Percentiles rank a stretch among this genome's conserved stretches.
phyloP scores from a whole-genome alignment of 1,284 basidiomycete genomes.

The Ustilago trichophora region DNA sequence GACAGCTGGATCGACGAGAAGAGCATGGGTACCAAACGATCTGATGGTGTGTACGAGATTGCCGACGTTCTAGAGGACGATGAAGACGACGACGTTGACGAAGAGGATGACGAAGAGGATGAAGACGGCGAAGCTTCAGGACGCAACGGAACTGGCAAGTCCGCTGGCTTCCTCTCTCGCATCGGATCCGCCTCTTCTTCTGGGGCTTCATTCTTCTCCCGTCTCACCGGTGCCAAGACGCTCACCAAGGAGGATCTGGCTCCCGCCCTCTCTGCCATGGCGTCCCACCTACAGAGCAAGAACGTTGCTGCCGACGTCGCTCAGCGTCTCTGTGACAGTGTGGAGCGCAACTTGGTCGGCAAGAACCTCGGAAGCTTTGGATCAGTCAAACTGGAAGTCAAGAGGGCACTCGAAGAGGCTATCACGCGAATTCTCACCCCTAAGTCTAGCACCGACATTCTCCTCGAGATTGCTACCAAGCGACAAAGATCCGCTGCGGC shows the following conservation, averaged over 20 bases:
- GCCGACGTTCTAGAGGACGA: conserved; percentile 76
- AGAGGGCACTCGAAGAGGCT: conserved; percentile 81
- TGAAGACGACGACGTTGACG: too few species aligned
- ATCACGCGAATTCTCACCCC: conserved; percentile 94
- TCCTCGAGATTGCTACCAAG: conserved; percentile 75
- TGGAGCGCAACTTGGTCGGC: conserved; percentile 86
- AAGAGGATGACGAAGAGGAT: conserved; percentile 71
- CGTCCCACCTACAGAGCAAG: conserved; percentile 96
- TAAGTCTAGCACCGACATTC: conserved; percentile 92
- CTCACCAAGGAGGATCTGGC: conserved; percentile 83
- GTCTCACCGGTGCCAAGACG: conserved; percentile 77
- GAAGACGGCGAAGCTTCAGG: conserved; percentile 22
- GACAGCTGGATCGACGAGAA: conserved; percentile 71
- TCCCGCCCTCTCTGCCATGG: conserved; percentile 91
- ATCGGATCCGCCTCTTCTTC: conserved; percentile 64
- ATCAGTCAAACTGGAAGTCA: conserved; percentile 82
- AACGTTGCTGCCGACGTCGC: conserved; percentile 97
- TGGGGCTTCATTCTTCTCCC: conserved; percentile 60
- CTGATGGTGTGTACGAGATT: conserved; percentile 89
- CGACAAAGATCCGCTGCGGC: conserved; percentile 50
- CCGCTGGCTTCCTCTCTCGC: conserved; percentile 72
- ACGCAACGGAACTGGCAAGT: conserved; percentile 11
- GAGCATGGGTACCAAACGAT: conserved; percentile 82
- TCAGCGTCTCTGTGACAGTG: conserved; percentile 90
- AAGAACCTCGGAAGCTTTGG: conserved; percentile 69